These are phyloP conservation scores for Candida pseudocylindracea DNA, from an alignment of 1,139 yeast species.

Conservation along the genomic window DNA sequence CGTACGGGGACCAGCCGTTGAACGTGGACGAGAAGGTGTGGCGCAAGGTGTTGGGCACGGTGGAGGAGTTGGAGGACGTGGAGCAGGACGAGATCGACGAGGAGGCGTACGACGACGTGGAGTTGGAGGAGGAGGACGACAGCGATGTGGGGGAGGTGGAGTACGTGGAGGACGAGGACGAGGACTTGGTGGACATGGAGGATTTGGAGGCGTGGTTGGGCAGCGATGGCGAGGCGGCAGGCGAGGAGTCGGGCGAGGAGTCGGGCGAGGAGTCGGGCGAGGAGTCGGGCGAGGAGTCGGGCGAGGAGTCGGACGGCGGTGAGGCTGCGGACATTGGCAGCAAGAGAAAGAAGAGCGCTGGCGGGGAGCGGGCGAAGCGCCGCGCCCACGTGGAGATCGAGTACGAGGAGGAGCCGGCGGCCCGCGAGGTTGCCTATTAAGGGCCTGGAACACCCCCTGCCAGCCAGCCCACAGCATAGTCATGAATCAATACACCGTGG, in stretches of 20 bases:
- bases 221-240: not conserved
- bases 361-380: conserved; percentile 14
- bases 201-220: conserved; percentile 84
- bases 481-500: too few relatives aligned
- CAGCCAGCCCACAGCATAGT: too few relatives aligned
- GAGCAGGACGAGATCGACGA: conserved; percentile 31
- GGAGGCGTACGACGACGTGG: conserved; percentile 23
- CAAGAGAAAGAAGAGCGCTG: conserved; percentile 6
- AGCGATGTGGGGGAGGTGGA: conserved; percentile 64
- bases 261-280: conserved; percentile 14
- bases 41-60: conserved; percentile 77
- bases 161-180: conserved; percentile 62
- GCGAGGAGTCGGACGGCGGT: conserved; percentile 13
- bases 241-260: conserved; percentile 18
- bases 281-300: conserved; percentile 9
- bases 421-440: too few relatives aligned
- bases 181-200: conserved; percentile 71
- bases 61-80: conserved; percentile 32
- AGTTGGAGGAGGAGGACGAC: conserved; percentile 36
- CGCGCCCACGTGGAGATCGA: conserved; percentile 70
- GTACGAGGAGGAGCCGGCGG: conserved; percentile 42
- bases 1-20: conserved; percentile 92
- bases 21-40: conserved; percentile 92
- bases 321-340: conserved; percentile 13
- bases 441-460: too few relatives aligned